Evolutionary conservation across 805 yeast genomes (phyloP), one percentile per base, ranked within the genome.

Genomic region (Vanderwaltozyma verrucispora): DNA sequence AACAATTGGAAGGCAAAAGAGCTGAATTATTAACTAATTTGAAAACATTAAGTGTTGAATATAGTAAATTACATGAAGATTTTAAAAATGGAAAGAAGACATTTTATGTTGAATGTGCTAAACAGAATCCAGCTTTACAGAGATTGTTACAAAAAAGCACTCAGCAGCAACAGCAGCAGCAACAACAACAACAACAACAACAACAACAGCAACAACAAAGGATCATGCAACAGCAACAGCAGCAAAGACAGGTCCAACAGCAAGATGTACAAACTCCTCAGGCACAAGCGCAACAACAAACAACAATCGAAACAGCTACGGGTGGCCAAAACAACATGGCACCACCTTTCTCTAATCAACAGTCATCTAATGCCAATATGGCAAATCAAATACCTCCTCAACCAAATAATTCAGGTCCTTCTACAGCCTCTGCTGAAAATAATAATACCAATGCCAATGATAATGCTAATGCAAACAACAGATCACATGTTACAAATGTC

Each of bases 401-500:
- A 38, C 44, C 30, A 35, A 44, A 31, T 25, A 28, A 11, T 20
- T 15, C 28, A 11, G 23, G 23, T 21, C 9, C 23, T 9, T 6
- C 9, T 21, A 9, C 9, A 9, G 14, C 12, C 35, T 19, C 26
- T 30, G 36, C 23, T 7, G 9, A 21, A 21, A 18, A 38, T 14
- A 3, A 31, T 28, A 16, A 18, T 31, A 7, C 23, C 23, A 21
- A 6, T 21, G 9, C 23, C 9, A 21, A 9, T 21, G 9, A n/a
- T n/a, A n/a, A n/a, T n/a, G n/a, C n/a, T n/a, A n/a, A n/a, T n/a
- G n/a, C n/a, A n/a, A n/a, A n/a, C n/a, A 28, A 32, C 14, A 33
- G 33, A 32, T 39, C 68, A 10, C 68, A 73, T 21, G 65, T 68
- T 1, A 69, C 74, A 2, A 54, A 62, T 28, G 76, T 66, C 6